Conservation (phyloP, 2,329 filamentous ascomycete genomes). For the Alternaria sp. region DNA sequence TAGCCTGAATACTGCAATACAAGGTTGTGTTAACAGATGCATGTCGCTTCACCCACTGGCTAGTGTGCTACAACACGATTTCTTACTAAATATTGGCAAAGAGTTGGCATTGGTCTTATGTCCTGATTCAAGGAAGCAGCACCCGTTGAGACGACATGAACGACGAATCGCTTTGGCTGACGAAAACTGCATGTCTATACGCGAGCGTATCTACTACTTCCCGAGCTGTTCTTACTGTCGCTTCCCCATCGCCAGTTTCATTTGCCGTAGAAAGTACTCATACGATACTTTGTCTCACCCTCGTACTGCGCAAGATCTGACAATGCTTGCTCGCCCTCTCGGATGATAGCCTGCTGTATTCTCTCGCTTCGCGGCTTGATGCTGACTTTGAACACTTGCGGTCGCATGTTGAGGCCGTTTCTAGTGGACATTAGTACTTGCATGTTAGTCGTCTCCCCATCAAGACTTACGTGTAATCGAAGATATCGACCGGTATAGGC, state of each 20-base stretch:
- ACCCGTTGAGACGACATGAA: not conserved
- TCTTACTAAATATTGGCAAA: too few relatives aligned
- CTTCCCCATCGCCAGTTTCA: not conserved
- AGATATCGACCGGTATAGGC: constrained; percentile 65
- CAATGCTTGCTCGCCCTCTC: constrained; percentile 63
- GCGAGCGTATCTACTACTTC: not conserved
- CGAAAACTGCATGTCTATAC: not conserved
- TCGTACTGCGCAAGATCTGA: constrained; percentile 62
- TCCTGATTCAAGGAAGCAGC: not conserved
- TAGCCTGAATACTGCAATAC: too few relatives aligned
- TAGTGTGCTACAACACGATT: too few relatives aligned
- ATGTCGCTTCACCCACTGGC: too few relatives aligned
- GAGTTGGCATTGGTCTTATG: not conserved
- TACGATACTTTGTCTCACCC: constrained; percentile 66
- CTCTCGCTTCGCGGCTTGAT: constrained; percentile 61
- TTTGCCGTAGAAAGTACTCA: constrained; percentile 52
- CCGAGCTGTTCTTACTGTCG: not conserved
- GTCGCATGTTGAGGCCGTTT: constrained; percentile 68
- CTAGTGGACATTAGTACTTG: constrained; percentile 38
- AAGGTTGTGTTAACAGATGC: too few relatives aligned
- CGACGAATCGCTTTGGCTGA: not conserved
- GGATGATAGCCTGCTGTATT: constrained; percentile 61
- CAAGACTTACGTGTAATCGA: constrained; percentile 60
- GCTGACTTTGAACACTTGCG: constrained; percentile 63
- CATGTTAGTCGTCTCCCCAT: not conserved